Percentiles rank a stretch among this genome's conserved stretches.
Conservation (phyloP, 176 grass and related monocot genomes). For the Hyparrhenia diplandra region DNA sequence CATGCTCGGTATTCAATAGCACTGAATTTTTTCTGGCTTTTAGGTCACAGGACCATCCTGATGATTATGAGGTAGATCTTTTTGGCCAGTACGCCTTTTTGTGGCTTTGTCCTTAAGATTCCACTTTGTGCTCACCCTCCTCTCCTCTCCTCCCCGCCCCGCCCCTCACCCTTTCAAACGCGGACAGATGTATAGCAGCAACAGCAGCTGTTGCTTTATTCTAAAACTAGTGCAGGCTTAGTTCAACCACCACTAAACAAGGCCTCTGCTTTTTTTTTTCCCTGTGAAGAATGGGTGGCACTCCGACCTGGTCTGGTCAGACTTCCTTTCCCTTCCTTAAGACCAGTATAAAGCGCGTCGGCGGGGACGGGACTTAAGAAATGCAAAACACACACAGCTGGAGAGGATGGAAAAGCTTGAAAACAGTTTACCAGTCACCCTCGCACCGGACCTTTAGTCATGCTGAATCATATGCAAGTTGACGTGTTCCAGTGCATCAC, state of each 20-base stretch:
- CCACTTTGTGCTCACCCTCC: slow-evolving; percentile 10
- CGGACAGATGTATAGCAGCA: slow-evolving; percentile 21
- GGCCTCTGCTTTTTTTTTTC: background rate
- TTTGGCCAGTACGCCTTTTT: slow-evolving; percentile 20
- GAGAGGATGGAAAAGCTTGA: no score
- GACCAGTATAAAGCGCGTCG: slow-evolving; percentile 24
- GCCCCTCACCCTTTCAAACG: slow-evolving; percentile 15
- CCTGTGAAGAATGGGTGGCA: background rate
- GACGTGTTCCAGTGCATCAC: background rate
- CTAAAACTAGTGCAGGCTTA: slow-evolving; percentile 33
- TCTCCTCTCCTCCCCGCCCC: no score
- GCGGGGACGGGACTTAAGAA: background rate
- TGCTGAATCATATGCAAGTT: background rate
- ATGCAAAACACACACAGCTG: background rate
- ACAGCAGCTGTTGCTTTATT: slow-evolving; percentile 17
- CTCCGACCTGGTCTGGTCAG: background rate
- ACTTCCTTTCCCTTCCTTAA: background rate
- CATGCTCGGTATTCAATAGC: background rate
- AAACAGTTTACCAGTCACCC: background rate
- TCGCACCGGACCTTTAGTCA: background rate
- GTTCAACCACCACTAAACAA: slow-evolving; percentile 32
- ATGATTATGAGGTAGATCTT: slow-evolving; percentile 27
- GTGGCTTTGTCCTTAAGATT: slow-evolving; percentile 39
- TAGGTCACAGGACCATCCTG: slow-evolving; percentile 24
- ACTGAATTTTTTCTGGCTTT: slow-evolving; percentile 17